Evolutionary conservation across 2,329 filamentous ascomycete species (phyloP).

Genomic region (Sphaceloma murrayae): DNA sequence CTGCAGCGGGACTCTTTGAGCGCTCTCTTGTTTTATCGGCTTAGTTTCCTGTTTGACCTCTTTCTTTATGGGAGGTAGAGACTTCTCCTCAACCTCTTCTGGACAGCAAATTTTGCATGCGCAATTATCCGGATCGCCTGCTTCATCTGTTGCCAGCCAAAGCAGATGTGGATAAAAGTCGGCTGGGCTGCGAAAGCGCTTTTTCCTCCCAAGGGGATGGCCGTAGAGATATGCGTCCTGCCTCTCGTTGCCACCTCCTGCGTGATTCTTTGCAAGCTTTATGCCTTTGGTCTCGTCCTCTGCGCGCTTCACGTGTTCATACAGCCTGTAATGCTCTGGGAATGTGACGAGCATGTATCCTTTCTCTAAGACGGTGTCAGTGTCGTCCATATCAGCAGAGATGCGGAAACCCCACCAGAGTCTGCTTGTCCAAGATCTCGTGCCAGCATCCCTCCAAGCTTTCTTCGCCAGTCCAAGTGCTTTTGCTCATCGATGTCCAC

Average conservation of each 20-base stretch:
- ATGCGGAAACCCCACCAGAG: slow-evolving; percentile 4
- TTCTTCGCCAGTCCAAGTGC: slow-evolving; percentile 48
- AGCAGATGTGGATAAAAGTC: slow-evolving; percentile 53
- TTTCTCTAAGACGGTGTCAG: slow-evolving; percentile 25
- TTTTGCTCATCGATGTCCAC: slow-evolving; percentile 43
- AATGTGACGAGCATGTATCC: slow-evolving; percentile 45
- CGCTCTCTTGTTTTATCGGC: slow-evolving; percentile 26
- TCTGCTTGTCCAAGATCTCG: slow-evolving; percentile 36
- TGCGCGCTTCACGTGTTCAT: slow-evolving; percentile 47
- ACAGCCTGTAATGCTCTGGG: slow-evolving; percentile 49
- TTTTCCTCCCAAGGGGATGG: slow-evolving; percentile 47
- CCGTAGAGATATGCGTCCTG: slow-evolving; percentile 54
- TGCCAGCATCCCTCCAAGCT: slow-evolving; percentile 50
- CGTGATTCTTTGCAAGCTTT: slow-evolving; percentile 42
- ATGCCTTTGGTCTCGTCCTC: slow-evolving; percentile 36
- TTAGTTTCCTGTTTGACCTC: slow-evolving; percentile 22
- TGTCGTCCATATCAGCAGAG: background rate
- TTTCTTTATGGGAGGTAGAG: slow-evolving; percentile 18
- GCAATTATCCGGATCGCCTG: slow-evolving; percentile 46
- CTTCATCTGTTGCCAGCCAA: slow-evolving; percentile 47
- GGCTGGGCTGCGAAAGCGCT: slow-evolving; percentile 48
- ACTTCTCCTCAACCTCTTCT: slow-evolving; percentile 38
- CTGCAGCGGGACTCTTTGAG: slow-evolving; percentile 12
- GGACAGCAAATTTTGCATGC: slow-evolving; percentile 49
- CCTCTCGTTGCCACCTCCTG: slow-evolving; percentile 43